Evolutionary conservation across 1,139 yeast species (phyloP), one percentile per base, ranked within the genome.

Genomic region (Suhomyces bokatorum): DNA sequence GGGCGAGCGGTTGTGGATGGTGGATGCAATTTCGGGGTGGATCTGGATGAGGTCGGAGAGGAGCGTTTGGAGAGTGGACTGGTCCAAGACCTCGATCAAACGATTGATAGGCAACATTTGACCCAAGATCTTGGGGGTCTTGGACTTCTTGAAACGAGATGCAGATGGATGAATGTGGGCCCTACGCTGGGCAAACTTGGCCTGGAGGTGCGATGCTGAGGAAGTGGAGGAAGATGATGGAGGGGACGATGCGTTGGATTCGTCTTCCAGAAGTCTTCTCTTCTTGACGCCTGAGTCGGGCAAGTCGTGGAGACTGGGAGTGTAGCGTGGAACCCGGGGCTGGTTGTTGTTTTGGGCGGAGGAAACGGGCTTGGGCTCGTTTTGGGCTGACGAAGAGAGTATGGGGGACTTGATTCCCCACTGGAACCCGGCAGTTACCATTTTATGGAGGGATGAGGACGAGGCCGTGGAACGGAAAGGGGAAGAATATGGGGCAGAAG

Each of bases 61-160:
- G 36, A 88, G 62, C 14, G 60, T 58, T 55, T 80, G 83, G 35
- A 88, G 69, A 28, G 80, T 70, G 35, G 69, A 60, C 45, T 77
- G 77, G 61, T 83, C 86, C 49, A 87, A 67, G 6, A 86, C 81
- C 62, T 87, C 95, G 24, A 87, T 73, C 27, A 85, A 64, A 48
- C 95, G 70, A 39, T 68, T 62, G 20, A 85, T 62, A 2, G 91
- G 87, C 46, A 86, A 70, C 31, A 64, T 62, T 52, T 77, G 79
- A 6, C 84, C 85, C 35, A 61, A 54, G 8, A 79, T 73, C 34
- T 66, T 64, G 4, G 77, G 77, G 46, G 77, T 67, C 48, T 63
- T 68, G 10, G 70, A 36, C 50, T 69, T 60, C 58, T 77, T 69
- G 45, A 48, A 42, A 29, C 50, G 53, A 24, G 37, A 37, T 9